A percentile compares a stretch with the other conserved stretches of the same genome.
Evolutionary conservation across 1,139 yeast genomes (phyloP).

Genomic region (Pichia sp.): DNA sequence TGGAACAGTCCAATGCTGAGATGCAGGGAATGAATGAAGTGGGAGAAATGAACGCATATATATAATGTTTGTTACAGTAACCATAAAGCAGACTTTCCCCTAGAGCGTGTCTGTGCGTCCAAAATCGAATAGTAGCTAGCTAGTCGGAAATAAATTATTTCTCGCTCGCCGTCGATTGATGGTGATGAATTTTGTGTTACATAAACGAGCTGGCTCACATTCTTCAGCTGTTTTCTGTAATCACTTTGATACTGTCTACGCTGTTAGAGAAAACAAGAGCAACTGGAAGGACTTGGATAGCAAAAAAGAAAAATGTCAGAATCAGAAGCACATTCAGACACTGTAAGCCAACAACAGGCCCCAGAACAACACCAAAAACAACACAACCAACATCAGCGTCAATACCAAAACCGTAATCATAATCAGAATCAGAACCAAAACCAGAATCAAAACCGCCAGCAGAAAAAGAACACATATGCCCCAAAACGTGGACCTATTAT

Average conservation of each 20-base stretch:
- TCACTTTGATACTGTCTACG: too few species aligned
- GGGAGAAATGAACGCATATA: conserved; percentile 12
- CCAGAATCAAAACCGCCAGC: conserved; percentile 13
- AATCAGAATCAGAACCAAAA: conserved; percentile 7
- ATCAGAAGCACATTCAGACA: neutral
- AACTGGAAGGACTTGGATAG: too few species aligned
- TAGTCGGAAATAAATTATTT: neutral
- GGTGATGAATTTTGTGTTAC: neutral
- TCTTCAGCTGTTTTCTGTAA: too few species aligned
- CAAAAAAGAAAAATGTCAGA: conserved; percentile 1
- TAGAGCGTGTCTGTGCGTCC: neutral
- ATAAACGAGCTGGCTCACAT: too few species aligned
- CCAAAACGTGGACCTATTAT: conserved; percentile 65
- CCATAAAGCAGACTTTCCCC: too few species aligned
- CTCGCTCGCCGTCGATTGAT: neutral
- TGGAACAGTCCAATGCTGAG: neutral
- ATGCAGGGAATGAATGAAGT: conserved; percentile 9
- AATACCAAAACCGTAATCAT: neutral
- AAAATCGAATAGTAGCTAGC: too few species aligned
- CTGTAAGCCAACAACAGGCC: neutral
- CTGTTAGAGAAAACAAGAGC: too few species aligned
- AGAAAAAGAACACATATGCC: conserved; percentile 20
- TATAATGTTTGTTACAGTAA: neutral
- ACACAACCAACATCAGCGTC: neutral
- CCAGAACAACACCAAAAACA: neutral